Percentiles rank a stretch among this genome's conserved stretches.
Conservation (phyloP, 805 yeast species). For the Kuraishia ogatae region DNA sequence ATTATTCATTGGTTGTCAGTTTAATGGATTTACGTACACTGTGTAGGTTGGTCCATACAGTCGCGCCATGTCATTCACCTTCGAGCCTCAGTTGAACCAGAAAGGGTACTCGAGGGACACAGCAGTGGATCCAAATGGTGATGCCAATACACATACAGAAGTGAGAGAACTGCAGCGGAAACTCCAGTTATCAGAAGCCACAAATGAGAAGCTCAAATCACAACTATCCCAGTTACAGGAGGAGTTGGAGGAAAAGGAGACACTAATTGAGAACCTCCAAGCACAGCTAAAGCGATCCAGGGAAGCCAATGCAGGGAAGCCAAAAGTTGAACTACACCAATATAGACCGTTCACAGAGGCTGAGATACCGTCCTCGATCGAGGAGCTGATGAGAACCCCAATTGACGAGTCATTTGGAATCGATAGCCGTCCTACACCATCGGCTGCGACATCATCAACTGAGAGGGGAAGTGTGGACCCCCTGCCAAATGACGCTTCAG, state of each 20-base stretch:
- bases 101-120: background rate
- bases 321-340: background rate
- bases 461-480: too few relatives aligned
- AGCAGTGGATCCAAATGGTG: background rate
- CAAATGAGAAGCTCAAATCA: background rate
- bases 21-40: background rate
- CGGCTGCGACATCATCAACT: too few relatives aligned
- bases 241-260: background rate
- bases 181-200: background rate
- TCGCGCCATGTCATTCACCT: background rate
- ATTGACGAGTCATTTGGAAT: background rate
- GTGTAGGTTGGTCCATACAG: background rate
- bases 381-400: background rate
- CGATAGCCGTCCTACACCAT: background rate
- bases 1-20: background rate
- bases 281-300: background rate
- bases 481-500: too few relatives aligned
- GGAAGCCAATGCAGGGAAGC: background rate
- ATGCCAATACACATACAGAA: background rate
- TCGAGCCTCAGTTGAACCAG: background rate
- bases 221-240: background rate
- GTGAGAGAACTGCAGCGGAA: background rate
- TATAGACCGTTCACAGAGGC: background rate
- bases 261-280: background rate
- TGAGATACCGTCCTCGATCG: background rate